phyloP scores from a whole-genome alignment of 164 flowering plant species.

The Kalanchoe fedtschenkoi region DNA sequence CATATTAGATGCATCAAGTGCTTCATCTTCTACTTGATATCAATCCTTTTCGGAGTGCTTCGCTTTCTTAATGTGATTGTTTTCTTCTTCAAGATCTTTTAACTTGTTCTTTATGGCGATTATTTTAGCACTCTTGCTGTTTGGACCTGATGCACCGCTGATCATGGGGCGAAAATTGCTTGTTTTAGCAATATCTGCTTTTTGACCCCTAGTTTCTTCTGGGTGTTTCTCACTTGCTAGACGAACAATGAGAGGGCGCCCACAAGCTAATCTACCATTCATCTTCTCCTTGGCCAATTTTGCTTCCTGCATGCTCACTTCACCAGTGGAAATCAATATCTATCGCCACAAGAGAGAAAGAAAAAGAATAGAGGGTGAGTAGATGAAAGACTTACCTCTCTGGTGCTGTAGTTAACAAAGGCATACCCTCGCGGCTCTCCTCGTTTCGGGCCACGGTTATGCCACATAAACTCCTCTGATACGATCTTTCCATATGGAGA shows the following conservation, averaged over 20 bases:
- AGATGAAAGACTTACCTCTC: slow-evolving; percentile 45
- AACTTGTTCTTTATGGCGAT: slow-evolving; percentile 83
- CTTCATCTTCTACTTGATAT: neutral
- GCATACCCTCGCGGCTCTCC: slow-evolving; percentile 93
- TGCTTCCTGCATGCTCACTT: slow-evolving; percentile 98
- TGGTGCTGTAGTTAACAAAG: slow-evolving; percentile 61
- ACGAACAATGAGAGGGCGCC: slow-evolving; percentile 77
- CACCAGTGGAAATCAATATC: slow-evolving; percentile 41
- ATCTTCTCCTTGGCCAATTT: slow-evolving; percentile 76
- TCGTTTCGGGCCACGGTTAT: slow-evolving; percentile 79
- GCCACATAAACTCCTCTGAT: slow-evolving; percentile 78
- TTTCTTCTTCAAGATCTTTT: slow-evolving; percentile 62
- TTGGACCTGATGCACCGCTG: slow-evolving; percentile 31
- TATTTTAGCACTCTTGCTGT: slow-evolving; percentile 59
- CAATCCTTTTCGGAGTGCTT: slow-evolving; percentile 21
- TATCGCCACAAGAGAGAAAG: slow-evolving; percentile 9
- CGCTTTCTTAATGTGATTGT: slow-evolving; percentile 39
- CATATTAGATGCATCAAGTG: too few species aligned
- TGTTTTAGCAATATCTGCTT: slow-evolving; percentile 23
- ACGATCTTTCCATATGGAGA: slow-evolving; percentile 82
- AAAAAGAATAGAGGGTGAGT: neutral
- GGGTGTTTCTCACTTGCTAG: slow-evolving; percentile 59
- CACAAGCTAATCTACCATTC: slow-evolving; percentile 75
- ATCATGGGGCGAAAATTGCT: slow-evolving; percentile 22
- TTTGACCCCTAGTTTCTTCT: slow-evolving; percentile 21